Evolutionary conservation across 208 protist genomes (phyloP), one percentile per base, ranked within the genome.

Genomic region (Acanthamoeba castellanii): DNA sequence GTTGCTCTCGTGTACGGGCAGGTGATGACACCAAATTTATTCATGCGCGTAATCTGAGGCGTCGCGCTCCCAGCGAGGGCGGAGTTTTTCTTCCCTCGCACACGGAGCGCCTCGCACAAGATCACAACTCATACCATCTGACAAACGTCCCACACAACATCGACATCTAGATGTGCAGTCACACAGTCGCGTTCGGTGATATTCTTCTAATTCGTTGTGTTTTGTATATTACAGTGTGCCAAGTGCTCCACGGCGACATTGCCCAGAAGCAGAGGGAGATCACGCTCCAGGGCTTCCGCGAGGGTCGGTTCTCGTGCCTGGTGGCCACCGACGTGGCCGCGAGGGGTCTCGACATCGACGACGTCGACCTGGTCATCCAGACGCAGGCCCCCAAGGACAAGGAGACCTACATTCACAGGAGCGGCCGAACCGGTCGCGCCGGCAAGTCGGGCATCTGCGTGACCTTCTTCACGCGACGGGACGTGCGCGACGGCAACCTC

Each of bases 371-470:
- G 16, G 74, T 94, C 50, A 94, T 99, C 42, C 99, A 99, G 97
- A 99, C 99, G 95, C 99, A 99, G 96, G 98, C 99, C 25, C 99
- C 99, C 72, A 96, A 98, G 25, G 98, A 99, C 76, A 97, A 98
- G 68, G 99, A 98, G 30, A 98, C 99, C 96, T 99, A 99, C 95
- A 98, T 99, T 45, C 99, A 99, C 95, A 30, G 92, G 20, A 72
- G 47, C 92, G 92, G 92, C 52, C 45, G 92, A 16, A 94, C 92
- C 25, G 92, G 55, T 34, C 70, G 92, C 34, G 92, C 92, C 9
- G 92, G 92, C 32, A 50, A 50, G 37, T 94, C 92, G 18, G 92
- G 92, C 64, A 61, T 59, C 7, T 89, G 78, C 61, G 50, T 94
- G 22, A 94, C 92, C 5, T 94, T 94, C 78, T 94, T 94, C 50